phyloP scores from a whole-genome alignment of 495 filamentous ascomycete species.

The Penicillium malachiteum region DNA sequence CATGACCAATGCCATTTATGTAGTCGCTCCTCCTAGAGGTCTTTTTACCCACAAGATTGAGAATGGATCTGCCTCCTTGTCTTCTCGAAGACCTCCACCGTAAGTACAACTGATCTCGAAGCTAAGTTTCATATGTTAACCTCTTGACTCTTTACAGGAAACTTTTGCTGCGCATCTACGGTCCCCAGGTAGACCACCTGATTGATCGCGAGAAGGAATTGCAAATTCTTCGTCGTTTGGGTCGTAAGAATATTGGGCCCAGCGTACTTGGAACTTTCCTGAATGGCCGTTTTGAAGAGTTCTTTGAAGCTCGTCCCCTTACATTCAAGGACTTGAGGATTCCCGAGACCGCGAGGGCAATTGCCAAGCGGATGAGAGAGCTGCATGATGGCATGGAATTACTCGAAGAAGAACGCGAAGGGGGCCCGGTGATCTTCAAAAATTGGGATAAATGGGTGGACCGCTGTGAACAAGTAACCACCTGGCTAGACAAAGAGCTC shows the following conservation, averaged over 20 bases:
- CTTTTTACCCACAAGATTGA: constrained; percentile 41
- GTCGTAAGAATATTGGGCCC: constrained; percentile 89
- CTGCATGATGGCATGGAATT: constrained; percentile 92
- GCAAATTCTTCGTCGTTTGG: constrained; percentile 79
- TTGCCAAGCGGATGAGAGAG: constrained; percentile 98
- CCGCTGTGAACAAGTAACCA: constrained; percentile 72
- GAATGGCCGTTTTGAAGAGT: constrained; percentile 97
- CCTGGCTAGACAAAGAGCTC: constrained; percentile 72
- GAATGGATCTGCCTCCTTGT: constrained; percentile 32
- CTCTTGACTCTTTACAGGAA: constrained; percentile 51
- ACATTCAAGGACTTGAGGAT: constrained; percentile 73
- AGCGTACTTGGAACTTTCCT: constrained; percentile 88
- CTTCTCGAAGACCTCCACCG: constrained; percentile 54
- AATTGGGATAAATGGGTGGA: constrained; percentile 97
- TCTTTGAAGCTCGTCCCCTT: constrained; percentile 76
- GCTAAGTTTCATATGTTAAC: not conserved
- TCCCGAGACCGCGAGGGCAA: constrained; percentile 82
- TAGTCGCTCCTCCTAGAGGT: constrained; percentile 75
- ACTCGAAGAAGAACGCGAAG: constrained; percentile 69
- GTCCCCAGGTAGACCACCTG: constrained; percentile 90
- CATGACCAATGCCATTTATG: constrained; percentile 93
- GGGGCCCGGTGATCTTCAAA: constrained; percentile 77
- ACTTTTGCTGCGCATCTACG: constrained; percentile 88
- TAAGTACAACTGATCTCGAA: constrained; percentile 27
- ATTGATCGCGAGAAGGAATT: constrained; percentile 93